Evolutionary conservation across 805 yeast genomes (phyloP).

Genomic region (Zygosaccharomyces pseudorouxii): DNA sequence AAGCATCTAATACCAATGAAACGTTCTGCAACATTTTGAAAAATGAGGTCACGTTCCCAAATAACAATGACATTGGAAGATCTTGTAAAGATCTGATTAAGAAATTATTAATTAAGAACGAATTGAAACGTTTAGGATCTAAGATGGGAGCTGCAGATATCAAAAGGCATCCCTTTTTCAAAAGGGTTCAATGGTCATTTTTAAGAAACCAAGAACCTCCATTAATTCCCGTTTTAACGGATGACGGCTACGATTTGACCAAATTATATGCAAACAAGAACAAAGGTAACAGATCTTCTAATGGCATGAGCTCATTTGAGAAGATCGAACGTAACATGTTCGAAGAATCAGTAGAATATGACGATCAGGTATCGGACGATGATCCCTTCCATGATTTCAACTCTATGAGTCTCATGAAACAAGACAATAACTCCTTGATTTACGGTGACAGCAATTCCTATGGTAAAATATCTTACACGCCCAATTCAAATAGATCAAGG

Average conservation of each 20-base stretch:
- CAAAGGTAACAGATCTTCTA: constrained; percentile 24
- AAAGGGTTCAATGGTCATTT: constrained; percentile 91
- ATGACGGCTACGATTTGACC: constrained; percentile 49
- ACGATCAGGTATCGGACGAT: constrained; percentile 37
- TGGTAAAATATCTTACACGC: constrained; percentile 40
- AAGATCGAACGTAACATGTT: constrained; percentile 30
- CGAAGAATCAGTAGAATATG: constrained; percentile 34
- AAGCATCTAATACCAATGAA: constrained; percentile 81
- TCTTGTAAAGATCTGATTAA: constrained; percentile 74
- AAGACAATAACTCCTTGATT: constrained; percentile 48
- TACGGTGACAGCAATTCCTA: constrained; percentile 44
- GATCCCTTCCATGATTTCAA: constrained; percentile 86
- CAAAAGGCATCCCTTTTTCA: constrained; percentile 87
- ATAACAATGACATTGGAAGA: constrained; percentile 60
- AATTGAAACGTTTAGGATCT: constrained; percentile 82
- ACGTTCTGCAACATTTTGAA: constrained; percentile 87
- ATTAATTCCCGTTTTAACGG: constrained; percentile 76
- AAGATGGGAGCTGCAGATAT: constrained; percentile 93
- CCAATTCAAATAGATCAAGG: constrained; percentile 38
- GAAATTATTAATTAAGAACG: constrained; percentile 83
- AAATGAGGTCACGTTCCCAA: constrained; percentile 77
- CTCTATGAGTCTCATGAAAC: constrained; percentile 80
- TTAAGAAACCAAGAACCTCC: constrained; percentile 92
- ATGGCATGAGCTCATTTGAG: constrained; percentile 12
- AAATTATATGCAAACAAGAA: constrained; percentile 29